Evolutionary conservation across 75 land plant species (phyloP).

Genomic region (Chamaecyparis obtusa): DNA sequence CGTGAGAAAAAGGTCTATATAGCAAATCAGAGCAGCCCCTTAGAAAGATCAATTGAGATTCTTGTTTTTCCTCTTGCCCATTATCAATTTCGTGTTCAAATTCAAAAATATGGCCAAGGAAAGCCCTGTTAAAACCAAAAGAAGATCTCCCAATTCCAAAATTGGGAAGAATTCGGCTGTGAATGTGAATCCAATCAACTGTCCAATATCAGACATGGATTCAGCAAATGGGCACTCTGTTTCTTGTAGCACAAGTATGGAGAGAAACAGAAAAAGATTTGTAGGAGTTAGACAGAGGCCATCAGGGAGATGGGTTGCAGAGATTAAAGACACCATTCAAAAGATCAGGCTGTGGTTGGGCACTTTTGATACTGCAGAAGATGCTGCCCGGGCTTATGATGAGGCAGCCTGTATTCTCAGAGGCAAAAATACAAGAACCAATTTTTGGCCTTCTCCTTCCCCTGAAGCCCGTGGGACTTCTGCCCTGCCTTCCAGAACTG

Average conservation of each 20-base stretch:
- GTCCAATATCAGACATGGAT: background rate
- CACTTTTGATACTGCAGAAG: slow-evolving; percentile 59
- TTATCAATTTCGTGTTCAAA: too few relatives aligned
- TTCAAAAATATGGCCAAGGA: background rate
- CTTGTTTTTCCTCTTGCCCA: too few relatives aligned
- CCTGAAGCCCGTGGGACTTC: background rate
- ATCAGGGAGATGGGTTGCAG: slow-evolving; percentile 75
- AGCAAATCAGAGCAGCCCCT: too few relatives aligned
- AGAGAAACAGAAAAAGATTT: slow-evolving; percentile 40
- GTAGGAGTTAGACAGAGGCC: slow-evolving; percentile 70
- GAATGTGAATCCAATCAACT: too few relatives aligned
- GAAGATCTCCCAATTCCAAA: background rate
- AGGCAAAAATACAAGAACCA: slow-evolving; percentile 58
- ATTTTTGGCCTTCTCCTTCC: slow-evolving; percentile 46
- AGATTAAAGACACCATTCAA: slow-evolving; percentile 73
- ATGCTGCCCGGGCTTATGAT: slow-evolving; percentile 70
- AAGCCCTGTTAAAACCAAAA: background rate
- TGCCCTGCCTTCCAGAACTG: slow-evolving; percentile 36
- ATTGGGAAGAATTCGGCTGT: background rate
- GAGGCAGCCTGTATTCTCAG: slow-evolving; percentile 68
- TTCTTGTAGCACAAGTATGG: slow-evolving; percentile 7
- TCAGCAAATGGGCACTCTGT: background rate
- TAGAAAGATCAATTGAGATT: too few relatives aligned
- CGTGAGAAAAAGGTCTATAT: too few relatives aligned
- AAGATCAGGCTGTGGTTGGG: slow-evolving; percentile 75